Evolutionary conservation across 2,329 filamentous ascomycete genomes (phyloP).

Genomic region (Monilinia laxa): DNA sequence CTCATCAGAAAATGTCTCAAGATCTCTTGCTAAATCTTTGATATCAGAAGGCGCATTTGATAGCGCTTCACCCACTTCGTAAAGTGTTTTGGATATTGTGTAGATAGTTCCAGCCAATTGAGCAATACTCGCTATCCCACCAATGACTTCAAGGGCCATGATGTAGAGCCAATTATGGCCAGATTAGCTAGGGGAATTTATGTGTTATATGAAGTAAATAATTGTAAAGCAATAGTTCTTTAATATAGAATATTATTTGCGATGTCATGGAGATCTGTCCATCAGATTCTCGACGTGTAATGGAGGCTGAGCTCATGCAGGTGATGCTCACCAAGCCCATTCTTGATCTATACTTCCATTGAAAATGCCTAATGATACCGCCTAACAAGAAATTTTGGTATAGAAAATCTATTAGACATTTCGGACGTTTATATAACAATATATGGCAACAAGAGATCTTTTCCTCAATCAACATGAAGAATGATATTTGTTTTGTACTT

Average conservation of each 20-base stretch:
- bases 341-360: not conserved
- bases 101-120: slow-evolving; percentile 29
- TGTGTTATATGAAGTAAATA: not conserved
- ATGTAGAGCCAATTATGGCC: not conserved
- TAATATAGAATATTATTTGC: not conserved
- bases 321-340: not conserved
- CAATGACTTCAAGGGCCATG: slow-evolving; percentile 27
- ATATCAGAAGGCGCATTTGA: slow-evolving; percentile 30
- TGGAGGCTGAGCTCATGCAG: slow-evolving; percentile 5
- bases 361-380: not conserved
- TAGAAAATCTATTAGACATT: not conserved
- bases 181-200: not conserved
- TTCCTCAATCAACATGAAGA: too few species aligned
- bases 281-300: not conserved
- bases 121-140: slow-evolving; percentile 27
- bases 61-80: slow-evolving; percentile 28
- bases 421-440: not conserved
- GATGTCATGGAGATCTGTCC: not conserved
- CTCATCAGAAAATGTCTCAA: slow-evolving; percentile 29
- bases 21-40: slow-evolving; percentile 28
- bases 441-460: too few species aligned
- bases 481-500: too few species aligned
- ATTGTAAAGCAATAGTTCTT: not conserved
- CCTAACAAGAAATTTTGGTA: not conserved
- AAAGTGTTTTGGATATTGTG: slow-evolving; percentile 28